Evolutionary conservation across 768 basidiomycete species (phyloP).

Genomic region (Rhodotorula toruloides): DNA sequence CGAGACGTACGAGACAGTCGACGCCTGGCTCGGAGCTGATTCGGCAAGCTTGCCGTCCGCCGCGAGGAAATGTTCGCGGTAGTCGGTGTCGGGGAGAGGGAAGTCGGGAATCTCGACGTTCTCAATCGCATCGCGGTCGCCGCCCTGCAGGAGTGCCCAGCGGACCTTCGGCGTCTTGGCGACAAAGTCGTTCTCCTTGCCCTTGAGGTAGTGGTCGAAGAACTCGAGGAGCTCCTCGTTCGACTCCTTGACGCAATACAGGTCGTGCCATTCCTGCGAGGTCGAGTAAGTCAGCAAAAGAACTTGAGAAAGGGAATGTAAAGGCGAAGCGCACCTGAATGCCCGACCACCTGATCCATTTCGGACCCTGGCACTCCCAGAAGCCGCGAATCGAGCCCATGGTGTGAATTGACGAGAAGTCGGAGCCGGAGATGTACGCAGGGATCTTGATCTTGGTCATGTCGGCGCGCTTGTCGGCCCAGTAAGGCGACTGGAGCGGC

Average conservation of each 20-base stretch:
- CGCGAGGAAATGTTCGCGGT: conserved; percentile 22
- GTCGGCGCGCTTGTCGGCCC: conserved; percentile 37
- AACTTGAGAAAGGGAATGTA: not conserved
- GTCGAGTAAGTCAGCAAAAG: not conserved
- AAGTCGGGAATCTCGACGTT: conserved; percentile 18
- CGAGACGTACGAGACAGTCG: conserved; percentile 12
- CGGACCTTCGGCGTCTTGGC: conserved; percentile 34
- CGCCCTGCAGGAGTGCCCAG: conserved; percentile 28
- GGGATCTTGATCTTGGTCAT: conserved; percentile 32
- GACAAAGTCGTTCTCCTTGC: conserved; percentile 35
- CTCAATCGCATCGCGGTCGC: conserved; percentile 32
- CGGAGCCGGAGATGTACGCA: conserved; percentile 26
- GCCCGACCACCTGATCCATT: conserved; percentile 25
- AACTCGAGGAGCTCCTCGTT: conserved; percentile 30
- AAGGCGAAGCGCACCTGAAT: not conserved
- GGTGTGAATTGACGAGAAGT: conserved; percentile 36
- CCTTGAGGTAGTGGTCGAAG: conserved; percentile 34
- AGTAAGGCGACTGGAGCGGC: conserved; percentile 13
- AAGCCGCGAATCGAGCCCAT: conserved; percentile 36
- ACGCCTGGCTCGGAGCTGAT: not conserved
- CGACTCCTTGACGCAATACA: conserved; percentile 18
- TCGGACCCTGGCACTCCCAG: conserved; percentile 19
- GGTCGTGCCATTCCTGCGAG: conserved; percentile 36
- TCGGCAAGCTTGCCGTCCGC: conserved; percentile 18
- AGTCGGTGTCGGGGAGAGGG: conserved; percentile 29